Evolutionary conservation across 2,329 filamentous ascomycete genomes (phyloP), one percentile per base, ranked within the genome.

Genomic region (Allantophomopsis lycopodina): DNA sequence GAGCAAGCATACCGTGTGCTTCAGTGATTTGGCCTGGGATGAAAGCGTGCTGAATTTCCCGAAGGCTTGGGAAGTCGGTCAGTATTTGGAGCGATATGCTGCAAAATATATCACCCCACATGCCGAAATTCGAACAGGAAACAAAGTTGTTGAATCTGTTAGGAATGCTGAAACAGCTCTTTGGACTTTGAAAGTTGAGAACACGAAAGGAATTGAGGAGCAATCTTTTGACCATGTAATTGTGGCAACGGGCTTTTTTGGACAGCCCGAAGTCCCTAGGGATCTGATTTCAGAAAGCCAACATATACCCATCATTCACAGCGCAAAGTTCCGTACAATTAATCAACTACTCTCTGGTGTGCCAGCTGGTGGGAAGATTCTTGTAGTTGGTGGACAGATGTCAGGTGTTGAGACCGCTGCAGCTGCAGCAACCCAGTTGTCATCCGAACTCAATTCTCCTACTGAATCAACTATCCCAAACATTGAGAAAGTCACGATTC

Each of bases 361-460:
- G 49, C 51, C 0, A 1, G 34, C 40, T 5, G 64, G 65, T 1
- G 71, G 73, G 14, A 83, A 78, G 50, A 75, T 91, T 13, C 64
- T 86, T 1, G 65, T 93, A 0, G 73, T 87, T 1, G 85, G 85
- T 1, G 84, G 83, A 0, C 83, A 87, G 50, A 87, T 91, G 70
- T 89, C 83, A 2, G 84, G 83, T 1, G 73, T 83, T 5, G 85
- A 93, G 60, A 79, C 80, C 37, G 79, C 83, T 0, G 78, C 75
- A 8, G 76, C 78, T 2, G 72, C 88, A 37, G 83, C 82, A 10
- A 66, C 75, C 4, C 76, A 87, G 45, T 57, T 89, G 1, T 88
- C 83, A 0, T 76, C 76, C 5, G 69, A 70, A 2, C 57, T 59
- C 11, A 63, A 80, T 53, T 69, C 72, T 0, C 71, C 76, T 0